Conservation (phyloP, 345 rosid genomes). For the Viola odorata region DNA sequence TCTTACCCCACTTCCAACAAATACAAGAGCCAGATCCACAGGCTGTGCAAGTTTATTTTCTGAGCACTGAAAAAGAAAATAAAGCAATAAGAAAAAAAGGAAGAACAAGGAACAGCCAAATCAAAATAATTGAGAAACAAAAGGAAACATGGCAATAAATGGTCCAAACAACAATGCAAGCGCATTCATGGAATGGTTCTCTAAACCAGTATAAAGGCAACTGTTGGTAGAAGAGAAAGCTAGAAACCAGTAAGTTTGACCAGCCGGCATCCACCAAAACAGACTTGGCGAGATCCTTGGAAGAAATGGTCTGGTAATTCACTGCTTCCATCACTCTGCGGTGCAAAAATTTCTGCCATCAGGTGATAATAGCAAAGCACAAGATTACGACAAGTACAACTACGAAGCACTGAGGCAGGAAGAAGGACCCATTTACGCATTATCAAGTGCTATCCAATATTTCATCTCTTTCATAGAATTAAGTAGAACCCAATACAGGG, state of each 20-base stretch:
- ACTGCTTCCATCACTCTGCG: conserved; percentile 38
- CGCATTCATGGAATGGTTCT: neutral
- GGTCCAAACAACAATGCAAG: neutral
- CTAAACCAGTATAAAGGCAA: neutral
- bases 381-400: neutral
- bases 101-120: conserved; percentile 3
- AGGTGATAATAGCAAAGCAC: conserved; percentile 3
- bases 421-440: neutral
- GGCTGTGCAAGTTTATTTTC: conserved; percentile 45
- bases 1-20: conserved; percentile 87
- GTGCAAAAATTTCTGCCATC: conserved; percentile 25
- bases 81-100: conserved; percentile 3
- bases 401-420: neutral
- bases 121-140: conserved; percentile 1
- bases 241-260: conserved; percentile 71
- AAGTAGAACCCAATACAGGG: neutral
- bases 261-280: conserved; percentile 69
- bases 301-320: conserved; percentile 66
- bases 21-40: conserved; percentile 72
- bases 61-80: conserved; percentile 42
- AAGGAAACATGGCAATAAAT: neutral
- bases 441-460: neutral
- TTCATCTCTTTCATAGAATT: neutral
- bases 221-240: conserved; percentile 1
- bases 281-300: conserved; percentile 62